Evolutionary conservation across 176 grass and related monocot genomes (phyloP).

Genomic region (Avena sativa): DNA sequence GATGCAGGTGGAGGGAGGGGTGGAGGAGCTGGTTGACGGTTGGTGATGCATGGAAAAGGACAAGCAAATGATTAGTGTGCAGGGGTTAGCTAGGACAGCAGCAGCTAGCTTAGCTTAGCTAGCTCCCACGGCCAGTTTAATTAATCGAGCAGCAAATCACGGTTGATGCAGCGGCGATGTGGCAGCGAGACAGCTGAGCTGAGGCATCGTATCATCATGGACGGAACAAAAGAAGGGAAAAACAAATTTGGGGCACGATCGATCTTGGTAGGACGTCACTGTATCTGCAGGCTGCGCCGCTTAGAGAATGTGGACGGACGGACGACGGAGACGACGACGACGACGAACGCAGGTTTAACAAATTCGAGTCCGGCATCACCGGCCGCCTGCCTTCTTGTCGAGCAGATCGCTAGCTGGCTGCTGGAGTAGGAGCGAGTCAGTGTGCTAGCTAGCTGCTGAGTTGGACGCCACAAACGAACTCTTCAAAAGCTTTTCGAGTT

Average conservation of each 20-base stretch:
- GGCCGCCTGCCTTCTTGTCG: background rate
- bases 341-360: background rate
- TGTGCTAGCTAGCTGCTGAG: background rate
- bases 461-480: background rate
- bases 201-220: background rate
- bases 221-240: background rate
- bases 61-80: constrained; percentile 56
- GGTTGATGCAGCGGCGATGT: background rate
- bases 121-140: too few relatives aligned
- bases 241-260: background rate
- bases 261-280: constrained; percentile 14
- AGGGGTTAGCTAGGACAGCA: constrained; percentile 13
- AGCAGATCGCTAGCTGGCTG: background rate
- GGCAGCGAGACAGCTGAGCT: constrained; percentile 9
- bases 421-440: background rate
- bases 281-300: constrained; percentile 30
- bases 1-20: background rate
- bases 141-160: background rate
- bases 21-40: constrained; percentile 15
- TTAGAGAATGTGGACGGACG: constrained; percentile 11
- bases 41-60: constrained; percentile 60
- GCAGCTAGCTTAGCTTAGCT: constrained; percentile 28
- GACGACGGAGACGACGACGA: background rate
- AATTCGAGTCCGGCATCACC: background rate
- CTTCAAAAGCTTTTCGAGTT: background rate